phyloP scores from a whole-genome alignment of 306 rosid genomes.

The Corylus heterophylla region DNA sequence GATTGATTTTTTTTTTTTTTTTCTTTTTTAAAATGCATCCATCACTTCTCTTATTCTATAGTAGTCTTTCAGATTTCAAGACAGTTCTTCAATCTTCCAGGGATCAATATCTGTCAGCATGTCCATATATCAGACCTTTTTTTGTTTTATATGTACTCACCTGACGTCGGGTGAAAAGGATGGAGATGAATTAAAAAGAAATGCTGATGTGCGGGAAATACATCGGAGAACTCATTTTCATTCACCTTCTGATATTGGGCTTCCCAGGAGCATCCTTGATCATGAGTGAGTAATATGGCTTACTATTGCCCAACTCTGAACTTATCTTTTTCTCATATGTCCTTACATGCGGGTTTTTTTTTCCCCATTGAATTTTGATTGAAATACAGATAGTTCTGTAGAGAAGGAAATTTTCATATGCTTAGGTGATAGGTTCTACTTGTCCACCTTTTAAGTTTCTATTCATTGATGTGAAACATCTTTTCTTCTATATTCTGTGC shows the following conservation, averaged over 20 bases:
- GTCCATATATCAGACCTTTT: conserved; percentile 85
- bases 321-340: not conserved
- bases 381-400: not conserved
- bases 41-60: not conserved
- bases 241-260: conserved; percentile 52
- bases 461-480: not conserved
- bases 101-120: conserved; percentile 91
- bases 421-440: not conserved
- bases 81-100: conserved; percentile 47
- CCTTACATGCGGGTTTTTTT: not conserved
- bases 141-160: conserved; percentile 91
- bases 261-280: conserved; percentile 59
- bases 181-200: conserved; percentile 71
- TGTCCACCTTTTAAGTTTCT: not conserved
- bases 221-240: conserved; percentile 73
- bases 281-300: conserved; percentile 75
- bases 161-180: conserved; percentile 87
- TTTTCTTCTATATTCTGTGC: not conserved
- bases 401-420: not conserved
- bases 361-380: not conserved
- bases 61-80: conserved; percentile 18
- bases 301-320: not conserved
- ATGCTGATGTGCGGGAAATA: conserved; percentile 78
- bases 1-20: not conserved
- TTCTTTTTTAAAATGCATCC: not conserved